Conservation (phyloP, 2,329 filamentous ascomycete genomes). For the Immersiporthe knoxdaviesiana region DNA sequence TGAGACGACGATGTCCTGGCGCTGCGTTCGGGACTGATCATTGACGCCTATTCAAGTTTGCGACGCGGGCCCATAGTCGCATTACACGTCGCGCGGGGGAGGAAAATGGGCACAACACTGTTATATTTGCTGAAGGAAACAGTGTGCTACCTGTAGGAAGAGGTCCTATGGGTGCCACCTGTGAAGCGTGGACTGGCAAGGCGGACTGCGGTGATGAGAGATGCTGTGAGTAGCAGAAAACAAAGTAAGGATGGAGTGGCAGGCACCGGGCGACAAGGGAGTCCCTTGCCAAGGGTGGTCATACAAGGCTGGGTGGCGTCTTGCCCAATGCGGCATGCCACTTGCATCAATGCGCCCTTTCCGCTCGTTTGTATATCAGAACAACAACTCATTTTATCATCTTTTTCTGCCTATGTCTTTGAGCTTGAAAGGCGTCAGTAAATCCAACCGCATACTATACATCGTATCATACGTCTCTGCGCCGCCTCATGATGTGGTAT, state of each 20-base stretch:
- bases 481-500: not conserved
- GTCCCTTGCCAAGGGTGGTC: slow-evolving; percentile 5
- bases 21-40: slow-evolving; percentile 21
- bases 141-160: not conserved
- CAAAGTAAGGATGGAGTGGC: slow-evolving; percentile 14
- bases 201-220: not conserved
- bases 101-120: not conserved
- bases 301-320: slow-evolving; percentile 21
- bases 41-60: slow-evolving; percentile 26
- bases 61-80: slow-evolving; percentile 15
- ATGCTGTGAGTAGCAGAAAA: not conserved
- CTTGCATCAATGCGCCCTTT: slow-evolving; percentile 13
- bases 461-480: not conserved
- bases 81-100: slow-evolving; percentile 13
- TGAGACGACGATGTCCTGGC: not conserved
- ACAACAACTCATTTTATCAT: not conserved
- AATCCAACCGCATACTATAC: not conserved
- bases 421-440: not conserved
- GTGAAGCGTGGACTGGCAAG: not conserved
- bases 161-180: not conserved
- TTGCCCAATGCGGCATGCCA: slow-evolving; percentile 18
- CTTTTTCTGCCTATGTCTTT: not conserved
- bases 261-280: slow-evolving; percentile 13
- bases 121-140: not conserved
- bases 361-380: not conserved